Evolutionary conservation across 2,329 filamentous ascomycete genomes (phyloP), one percentile per base, ranked within the genome.

Genomic region (Ilyonectria destructans): DNA sequence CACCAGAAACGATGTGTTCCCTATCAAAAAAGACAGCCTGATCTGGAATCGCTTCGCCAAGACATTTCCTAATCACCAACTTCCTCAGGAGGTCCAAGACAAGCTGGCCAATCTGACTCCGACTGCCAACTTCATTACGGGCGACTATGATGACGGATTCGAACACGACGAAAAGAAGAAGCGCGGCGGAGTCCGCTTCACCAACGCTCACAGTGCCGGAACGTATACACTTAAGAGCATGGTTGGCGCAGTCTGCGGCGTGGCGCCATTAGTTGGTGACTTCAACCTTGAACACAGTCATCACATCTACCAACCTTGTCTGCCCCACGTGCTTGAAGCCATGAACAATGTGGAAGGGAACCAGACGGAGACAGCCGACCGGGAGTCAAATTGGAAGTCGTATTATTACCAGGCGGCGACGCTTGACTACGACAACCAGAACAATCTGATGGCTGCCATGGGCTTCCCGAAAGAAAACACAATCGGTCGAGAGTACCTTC

Each of bases 221-320:
- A 85, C 84, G 0, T 85, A 84, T 40, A 85, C 84, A 0, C 74
- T 84, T 31, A 85, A 85, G 71, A 84, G 82, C 60, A 61, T 85
- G 15, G 76, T 78, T 0, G 83, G 79, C 5, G 82, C 81, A 9
- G 63, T 85, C 8, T 85, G 84, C 51, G 84, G 84, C 6, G 70
- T 84, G n/a, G 77, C 77, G 0, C 83, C 84, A 0, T 68, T 85
- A 12, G 77, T 83, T 2, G 80, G 77, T 2, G 83, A 85, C 43
- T 83, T 83, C 62, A 84, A 85, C 37, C 75, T 78, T 19, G 84
- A 85, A 65, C 80, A 79, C 58, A 70, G 77, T 4, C 77, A 83
- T 26, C 80, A 84, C 58, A 74, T 84, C 23, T 85, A 85, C 66
- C 82, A 85, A 48, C 84, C 84, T 0, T 85, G 84, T 51, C 64